A percentile compares a stretch with the other conserved stretches of the same genome.
Evolutionary conservation across 768 basidiomycete species (phyloP).

Genomic region (Amanita exitialis): DNA sequence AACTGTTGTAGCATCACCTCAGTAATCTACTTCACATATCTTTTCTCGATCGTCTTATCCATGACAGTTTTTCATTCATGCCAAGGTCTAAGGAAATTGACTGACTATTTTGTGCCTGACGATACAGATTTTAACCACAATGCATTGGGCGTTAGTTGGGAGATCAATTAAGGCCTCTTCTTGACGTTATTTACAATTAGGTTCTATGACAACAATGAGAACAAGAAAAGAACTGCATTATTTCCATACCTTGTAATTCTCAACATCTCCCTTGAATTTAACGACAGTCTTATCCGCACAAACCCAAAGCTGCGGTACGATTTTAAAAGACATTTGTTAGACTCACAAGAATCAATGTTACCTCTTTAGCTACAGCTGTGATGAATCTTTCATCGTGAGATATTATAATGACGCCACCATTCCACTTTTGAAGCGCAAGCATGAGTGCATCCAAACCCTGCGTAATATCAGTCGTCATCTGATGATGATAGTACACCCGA

Average conservation of each 20-base stretch:
- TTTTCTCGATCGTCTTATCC: neutral
- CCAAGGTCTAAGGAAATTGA: neutral
- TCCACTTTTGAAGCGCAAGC: constrained; percentile 69
- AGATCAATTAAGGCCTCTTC: constrained; percentile 31
- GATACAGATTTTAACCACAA: neutral
- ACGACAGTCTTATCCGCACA: constrained; percentile 74
- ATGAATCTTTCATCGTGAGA: constrained; percentile 97
- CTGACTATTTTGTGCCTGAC: neutral
- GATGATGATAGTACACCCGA: constrained; percentile 2
- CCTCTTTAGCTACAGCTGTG: constrained; percentile 80
- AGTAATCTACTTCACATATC: neutral
- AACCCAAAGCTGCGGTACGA: constrained; percentile 68
- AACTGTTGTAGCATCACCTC: constrained; percentile 9
- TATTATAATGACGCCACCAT: constrained; percentile 87
- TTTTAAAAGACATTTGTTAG: neutral
- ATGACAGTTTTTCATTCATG: neutral
- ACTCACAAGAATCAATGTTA: constrained; percentile 14
- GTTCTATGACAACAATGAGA: constrained; percentile 29
- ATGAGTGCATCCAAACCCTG: constrained; percentile 94
- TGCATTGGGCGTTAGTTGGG: neutral
- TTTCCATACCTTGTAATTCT: constrained; percentile 72
- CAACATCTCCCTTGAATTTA: constrained; percentile 86
- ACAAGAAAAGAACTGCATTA: neutral
- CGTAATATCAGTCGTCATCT: constrained; percentile 9
- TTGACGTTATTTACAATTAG: constrained; percentile 71